Conservation (phyloP, 495 filamentous ascomycete genomes). For the Diplogelasinospora grovesii region DNA sequence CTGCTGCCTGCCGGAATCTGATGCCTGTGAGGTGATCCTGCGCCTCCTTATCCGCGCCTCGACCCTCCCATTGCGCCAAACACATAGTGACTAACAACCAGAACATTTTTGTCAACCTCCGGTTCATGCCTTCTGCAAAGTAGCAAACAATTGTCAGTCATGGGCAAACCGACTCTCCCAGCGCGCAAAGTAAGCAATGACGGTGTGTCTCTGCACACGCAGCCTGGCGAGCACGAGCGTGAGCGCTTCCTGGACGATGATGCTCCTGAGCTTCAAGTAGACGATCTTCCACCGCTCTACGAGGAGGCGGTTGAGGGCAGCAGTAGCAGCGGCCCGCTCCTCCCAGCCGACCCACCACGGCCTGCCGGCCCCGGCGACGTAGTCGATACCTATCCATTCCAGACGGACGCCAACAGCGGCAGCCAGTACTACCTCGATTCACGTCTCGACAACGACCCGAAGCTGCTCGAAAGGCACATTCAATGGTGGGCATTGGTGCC, state of each 20-base stretch:
- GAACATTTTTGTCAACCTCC: too few relatives aligned
- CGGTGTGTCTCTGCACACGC: slow-evolving; percentile 24
- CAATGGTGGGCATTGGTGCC: slow-evolving; percentile 33
- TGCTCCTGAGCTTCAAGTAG: slow-evolving; percentile 21
- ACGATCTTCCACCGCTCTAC: slow-evolving; percentile 33
- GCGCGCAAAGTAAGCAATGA: slow-evolving; percentile 13
- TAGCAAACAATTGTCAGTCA: slow-evolving; percentile 5
- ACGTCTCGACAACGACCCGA: slow-evolving; percentile 34
- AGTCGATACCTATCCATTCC: too few relatives aligned
- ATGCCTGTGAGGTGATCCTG: background rate
- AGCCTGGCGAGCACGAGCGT: slow-evolving; percentile 8
- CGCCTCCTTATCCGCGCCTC: background rate
- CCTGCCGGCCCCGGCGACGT: background rate
- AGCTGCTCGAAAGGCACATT: slow-evolving; percentile 37
- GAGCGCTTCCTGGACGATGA: slow-evolving; percentile 25
- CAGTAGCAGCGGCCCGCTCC: slow-evolving; percentile 17
- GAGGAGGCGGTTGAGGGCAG: slow-evolving; percentile 16
- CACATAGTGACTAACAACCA: too few relatives aligned
- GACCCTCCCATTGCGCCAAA: background rate
- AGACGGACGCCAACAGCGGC: slow-evolving; percentile 20
- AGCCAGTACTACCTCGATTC: slow-evolving; percentile 30
- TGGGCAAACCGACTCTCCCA: slow-evolving; percentile 19
- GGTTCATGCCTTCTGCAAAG: too few relatives aligned
- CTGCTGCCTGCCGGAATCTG: slow-evolving; percentile 2
- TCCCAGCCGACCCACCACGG: slow-evolving; percentile 2